These are phyloP conservation scores for Colletotrichum phormii DNA, from an alignment of 2,329 filamentous ascomycete species.

Conservation along the genomic window DNA sequence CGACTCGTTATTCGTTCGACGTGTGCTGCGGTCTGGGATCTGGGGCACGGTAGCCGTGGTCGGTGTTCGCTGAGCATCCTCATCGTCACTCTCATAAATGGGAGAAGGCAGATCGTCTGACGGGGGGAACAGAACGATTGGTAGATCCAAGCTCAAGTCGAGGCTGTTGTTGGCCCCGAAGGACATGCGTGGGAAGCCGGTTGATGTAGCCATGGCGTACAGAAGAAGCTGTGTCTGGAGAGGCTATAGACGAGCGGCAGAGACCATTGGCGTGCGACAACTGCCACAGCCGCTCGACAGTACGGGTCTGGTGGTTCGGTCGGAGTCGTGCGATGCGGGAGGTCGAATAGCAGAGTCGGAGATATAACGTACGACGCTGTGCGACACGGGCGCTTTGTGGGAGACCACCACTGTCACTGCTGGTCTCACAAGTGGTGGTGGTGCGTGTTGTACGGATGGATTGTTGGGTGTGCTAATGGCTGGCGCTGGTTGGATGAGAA, in stretches of 20 bases:
- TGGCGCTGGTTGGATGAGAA: conserved; percentile 5
- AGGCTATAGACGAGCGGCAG: conserved; percentile 21
- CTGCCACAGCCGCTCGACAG: conserved; percentile 26
- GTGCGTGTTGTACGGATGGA: background rate
- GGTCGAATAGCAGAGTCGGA: conserved; percentile 6
- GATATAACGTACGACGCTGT: conserved; percentile 6
- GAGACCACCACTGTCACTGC: conserved; percentile 18
- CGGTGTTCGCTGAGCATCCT: conserved; percentile 36
- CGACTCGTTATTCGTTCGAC: conserved; percentile 30
- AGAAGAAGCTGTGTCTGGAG: conserved; percentile 14
- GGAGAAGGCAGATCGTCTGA: conserved; percentile 18
- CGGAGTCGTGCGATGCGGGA: conserved; percentile 24
- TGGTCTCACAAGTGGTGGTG: conserved; percentile 14
- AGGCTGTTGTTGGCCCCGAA: conserved; percentile 35
- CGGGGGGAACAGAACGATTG: conserved; percentile 35
- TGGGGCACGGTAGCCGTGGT: conserved; percentile 29
- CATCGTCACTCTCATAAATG: conserved; percentile 28
- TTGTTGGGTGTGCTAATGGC: background rate
- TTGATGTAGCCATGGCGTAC: conserved; percentile 37
- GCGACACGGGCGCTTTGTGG: conserved; percentile 25
- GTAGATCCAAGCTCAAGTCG: conserved; percentile 34
- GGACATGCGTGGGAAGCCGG: conserved; percentile 37
- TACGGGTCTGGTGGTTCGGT: conserved; percentile 8
- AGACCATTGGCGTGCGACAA: conserved; percentile 32
- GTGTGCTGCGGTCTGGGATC: conserved; percentile 29